Evolutionary conservation across 345 rosid species (phyloP).

Genomic region (Angophora floribunda): DNA sequence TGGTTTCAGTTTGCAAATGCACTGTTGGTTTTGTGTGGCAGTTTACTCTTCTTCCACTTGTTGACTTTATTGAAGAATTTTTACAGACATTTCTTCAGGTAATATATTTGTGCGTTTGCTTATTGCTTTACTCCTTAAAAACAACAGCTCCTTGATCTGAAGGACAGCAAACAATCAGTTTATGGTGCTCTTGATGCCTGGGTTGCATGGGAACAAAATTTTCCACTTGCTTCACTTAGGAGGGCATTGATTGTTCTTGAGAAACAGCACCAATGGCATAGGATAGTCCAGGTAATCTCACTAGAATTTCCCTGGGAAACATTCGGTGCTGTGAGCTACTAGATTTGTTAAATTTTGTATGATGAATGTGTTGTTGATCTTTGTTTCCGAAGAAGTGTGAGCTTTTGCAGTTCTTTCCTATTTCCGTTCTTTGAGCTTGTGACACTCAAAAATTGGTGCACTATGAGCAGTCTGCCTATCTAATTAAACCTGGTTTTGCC

Average conservation of each 20-base stretch:
- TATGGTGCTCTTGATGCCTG: constrained; percentile 94
- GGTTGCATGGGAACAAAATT: constrained; percentile 91
- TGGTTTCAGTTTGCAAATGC: background rate
- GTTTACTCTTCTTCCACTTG: background rate
- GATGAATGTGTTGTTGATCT: background rate
- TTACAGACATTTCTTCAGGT: background rate
- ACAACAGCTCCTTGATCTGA: constrained; percentile 63
- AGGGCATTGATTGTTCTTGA: constrained; percentile 60
- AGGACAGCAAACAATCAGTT: constrained; percentile 72
- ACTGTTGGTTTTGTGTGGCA: background rate
- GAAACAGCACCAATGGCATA: constrained; percentile 87
- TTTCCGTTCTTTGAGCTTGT: background rate
- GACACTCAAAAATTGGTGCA: background rate
- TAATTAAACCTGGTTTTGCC: background rate
- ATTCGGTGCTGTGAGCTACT: background rate
- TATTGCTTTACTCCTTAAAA: background rate
- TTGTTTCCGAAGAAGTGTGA: background rate
- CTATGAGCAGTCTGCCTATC: background rate
- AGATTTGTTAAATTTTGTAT: background rate
- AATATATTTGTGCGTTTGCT: background rate
- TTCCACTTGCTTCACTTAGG: constrained; percentile 74
- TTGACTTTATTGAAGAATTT: background rate
- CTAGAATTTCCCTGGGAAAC: background rate
- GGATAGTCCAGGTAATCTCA: constrained; percentile 59
- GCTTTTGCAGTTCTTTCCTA: background rate